A percentile compares a stretch with the other conserved stretches of the same genome.
phyloP scores from a whole-genome alignment of 1,284 basidiomycete genomes.

The Naganishia sp. region DNA sequence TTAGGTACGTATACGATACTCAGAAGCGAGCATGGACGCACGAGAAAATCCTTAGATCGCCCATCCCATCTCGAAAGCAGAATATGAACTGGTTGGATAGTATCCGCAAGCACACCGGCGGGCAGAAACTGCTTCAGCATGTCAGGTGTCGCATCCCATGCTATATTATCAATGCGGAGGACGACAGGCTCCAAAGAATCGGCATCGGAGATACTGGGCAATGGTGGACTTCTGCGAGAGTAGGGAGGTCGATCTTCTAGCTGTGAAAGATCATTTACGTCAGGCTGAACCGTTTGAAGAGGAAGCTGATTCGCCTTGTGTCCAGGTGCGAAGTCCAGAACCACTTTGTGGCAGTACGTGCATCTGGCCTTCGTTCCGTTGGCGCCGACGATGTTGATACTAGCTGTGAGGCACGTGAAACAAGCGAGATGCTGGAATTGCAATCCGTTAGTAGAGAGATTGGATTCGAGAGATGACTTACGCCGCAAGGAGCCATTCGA shows the following conservation, averaged over 20 bases:
- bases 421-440: constrained; percentile 30
- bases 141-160: constrained; percentile 53
- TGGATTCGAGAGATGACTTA: constrained; percentile 1
- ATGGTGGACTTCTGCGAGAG: too few species aligned
- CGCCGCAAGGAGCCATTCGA: constrained; percentile 23
- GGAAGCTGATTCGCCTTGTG: background rate
- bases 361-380: constrained; percentile 19
- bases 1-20: background rate
- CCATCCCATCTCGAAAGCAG: constrained; percentile 50
- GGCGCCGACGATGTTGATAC: constrained; percentile 32
- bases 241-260: too few species aligned
- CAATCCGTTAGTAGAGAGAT: background rate
- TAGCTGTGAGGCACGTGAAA: constrained; percentile 32
- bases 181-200: constrained; percentile 34
- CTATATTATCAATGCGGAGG: constrained; percentile 52
- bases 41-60: constrained; percentile 52
- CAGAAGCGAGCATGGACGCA: constrained; percentile 33
- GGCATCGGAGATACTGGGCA: background rate
- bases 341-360: constrained; percentile 14
- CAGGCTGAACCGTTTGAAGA: background rate
- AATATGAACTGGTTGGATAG: constrained; percentile 50
- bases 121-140: constrained; percentile 49
- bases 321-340: constrained; percentile 20
- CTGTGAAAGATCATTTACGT: too few species aligned
- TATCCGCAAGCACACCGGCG: constrained; percentile 38